These are phyloP conservation scores for Pogostemon cablin DNA, from an alignment of 257 asterid genomes.

Conservation along the genomic window DNA sequence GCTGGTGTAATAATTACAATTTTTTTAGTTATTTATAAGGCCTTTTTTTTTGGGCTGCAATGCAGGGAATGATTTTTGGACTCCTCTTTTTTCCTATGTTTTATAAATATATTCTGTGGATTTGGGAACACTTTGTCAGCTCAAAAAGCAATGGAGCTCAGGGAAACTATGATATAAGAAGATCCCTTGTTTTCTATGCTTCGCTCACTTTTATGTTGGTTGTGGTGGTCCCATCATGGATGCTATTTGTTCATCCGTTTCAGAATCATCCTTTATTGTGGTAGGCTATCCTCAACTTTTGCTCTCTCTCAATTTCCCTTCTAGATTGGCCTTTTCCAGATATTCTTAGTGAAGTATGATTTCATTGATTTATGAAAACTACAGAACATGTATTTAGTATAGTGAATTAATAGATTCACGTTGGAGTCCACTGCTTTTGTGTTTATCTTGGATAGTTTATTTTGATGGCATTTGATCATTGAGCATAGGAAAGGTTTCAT, in stretches of 20 bases:
- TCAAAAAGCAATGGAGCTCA: constrained; percentile 35
- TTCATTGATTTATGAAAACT: constrained; percentile 8
- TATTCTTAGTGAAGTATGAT: constrained; percentile 4
- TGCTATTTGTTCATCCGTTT: constrained; percentile 79
- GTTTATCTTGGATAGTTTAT: background rate
- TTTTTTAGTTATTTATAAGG: background rate
- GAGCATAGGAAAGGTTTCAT: background rate
- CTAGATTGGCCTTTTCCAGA: constrained; percentile 1
- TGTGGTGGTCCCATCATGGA: constrained; percentile 80
- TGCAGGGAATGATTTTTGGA: constrained; percentile 78
- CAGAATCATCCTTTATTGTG: constrained; percentile 72
- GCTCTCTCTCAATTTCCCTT: constrained; percentile 17
- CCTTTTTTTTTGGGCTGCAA: constrained; percentile 27
- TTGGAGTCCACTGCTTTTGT: constrained; percentile 14
- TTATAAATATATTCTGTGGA: constrained; percentile 49
- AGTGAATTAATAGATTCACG: background rate
- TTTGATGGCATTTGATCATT: background rate
- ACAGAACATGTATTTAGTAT: background rate
- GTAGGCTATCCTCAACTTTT: constrained; percentile 37
- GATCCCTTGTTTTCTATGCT: constrained; percentile 62
- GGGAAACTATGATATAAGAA: constrained; percentile 52
- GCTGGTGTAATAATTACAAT: background rate
- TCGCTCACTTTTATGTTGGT: constrained; percentile 50
- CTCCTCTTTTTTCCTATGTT: constrained; percentile 75
- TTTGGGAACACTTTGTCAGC: constrained; percentile 45